phyloP scores from a whole-genome alignment of 371 early-diverging fungal genomes.

The Fennellomyces sp. region DNA sequence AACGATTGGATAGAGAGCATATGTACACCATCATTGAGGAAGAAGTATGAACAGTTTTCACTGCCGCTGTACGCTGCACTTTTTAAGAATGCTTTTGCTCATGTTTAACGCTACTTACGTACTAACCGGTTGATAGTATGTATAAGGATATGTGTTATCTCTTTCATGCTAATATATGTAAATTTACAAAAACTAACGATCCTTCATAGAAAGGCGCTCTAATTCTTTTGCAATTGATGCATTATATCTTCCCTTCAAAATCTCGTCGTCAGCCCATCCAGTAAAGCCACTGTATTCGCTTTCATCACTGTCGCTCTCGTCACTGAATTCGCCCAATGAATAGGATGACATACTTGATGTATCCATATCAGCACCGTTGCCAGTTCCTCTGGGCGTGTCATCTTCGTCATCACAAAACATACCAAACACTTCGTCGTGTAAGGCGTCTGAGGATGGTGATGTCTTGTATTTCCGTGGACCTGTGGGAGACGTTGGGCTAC shows the following conservation, averaged over 20 bases:
- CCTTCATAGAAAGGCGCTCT: background rate
- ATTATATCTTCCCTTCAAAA: conserved; percentile 28
- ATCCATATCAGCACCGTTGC: background rate
- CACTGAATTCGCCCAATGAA: background rate
- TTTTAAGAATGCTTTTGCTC: too few species aligned
- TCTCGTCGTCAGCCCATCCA: conserved; percentile 56
- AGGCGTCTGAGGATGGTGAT: conserved; percentile 16
- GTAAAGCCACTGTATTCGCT: conserved; percentile 21
- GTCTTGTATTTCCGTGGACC: background rate
- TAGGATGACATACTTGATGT: background rate
- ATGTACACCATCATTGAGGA: too few species aligned
- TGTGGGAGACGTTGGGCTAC: background rate
- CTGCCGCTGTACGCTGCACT: too few species aligned
- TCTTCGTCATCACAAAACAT: conserved; percentile 42
- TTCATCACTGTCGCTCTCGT: conserved; percentile 12
- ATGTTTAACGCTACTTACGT: too few species aligned
- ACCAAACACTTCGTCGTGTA: conserved; percentile 44
- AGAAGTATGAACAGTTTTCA: too few species aligned
- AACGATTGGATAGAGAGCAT: too few species aligned
- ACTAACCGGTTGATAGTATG: too few species aligned
- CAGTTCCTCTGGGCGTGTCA: background rate
- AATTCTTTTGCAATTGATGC: background rate
- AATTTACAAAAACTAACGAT: too few species aligned
- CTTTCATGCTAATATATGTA: too few species aligned
- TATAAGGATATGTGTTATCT: too few species aligned